Base-by-base conservation (phyloP, 2,329 filamentous ascomycete species). In the Tolypocladium capitatum region DNA sequence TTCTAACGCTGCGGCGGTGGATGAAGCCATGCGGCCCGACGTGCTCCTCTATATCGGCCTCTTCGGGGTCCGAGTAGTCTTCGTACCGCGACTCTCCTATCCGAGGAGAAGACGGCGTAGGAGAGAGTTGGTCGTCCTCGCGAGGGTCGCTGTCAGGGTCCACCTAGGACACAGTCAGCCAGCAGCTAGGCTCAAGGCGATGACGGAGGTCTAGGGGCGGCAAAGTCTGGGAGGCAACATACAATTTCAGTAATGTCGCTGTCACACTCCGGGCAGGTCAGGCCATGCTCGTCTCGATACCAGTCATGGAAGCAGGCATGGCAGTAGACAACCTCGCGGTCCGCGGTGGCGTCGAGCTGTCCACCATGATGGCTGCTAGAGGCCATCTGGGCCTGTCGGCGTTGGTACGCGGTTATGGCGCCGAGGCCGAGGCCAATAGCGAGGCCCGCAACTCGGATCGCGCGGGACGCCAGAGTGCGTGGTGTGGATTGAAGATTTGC, bases 181-280 rank as follows among this genome's bases (percentile, higher is more conserved):
- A 31, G 34, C 24, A 45, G 30, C 14, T n/a, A 24, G 20, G 16
- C 5, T 30, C 10, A 14, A n/a, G 38, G 5, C 16, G 38, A 16
- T 11, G 24, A 2, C 24, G 16, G 2, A 5, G 10, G 36, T 16
- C 21, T 4, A 5, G 24, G n/a, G 32, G 4, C 1, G 31, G 18
- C 2, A 6, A 27, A 10, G 33, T 4, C 28, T 33, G 16, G 14
- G 27, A 32, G 13, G 18, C 13, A 21, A 72, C 83, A 60, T 71
- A 94, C 90, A 57, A 97, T 88, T 68, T 98, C 90, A 16, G 81
- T 87, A 55, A 87, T 82, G 20, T 94, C 87, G 34, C 81, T 80
- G 4, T 74, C 62, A 62, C 92, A 98, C n/a, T 69, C 65, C 16
- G 89, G 88, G 61, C 92, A 98, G 16, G 68, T 69, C 52, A 94